These are phyloP conservation scores for Usnea hakonensis DNA, from an alignment of 495 filamentous ascomycete genomes.

Conservation along the genomic window DNA sequence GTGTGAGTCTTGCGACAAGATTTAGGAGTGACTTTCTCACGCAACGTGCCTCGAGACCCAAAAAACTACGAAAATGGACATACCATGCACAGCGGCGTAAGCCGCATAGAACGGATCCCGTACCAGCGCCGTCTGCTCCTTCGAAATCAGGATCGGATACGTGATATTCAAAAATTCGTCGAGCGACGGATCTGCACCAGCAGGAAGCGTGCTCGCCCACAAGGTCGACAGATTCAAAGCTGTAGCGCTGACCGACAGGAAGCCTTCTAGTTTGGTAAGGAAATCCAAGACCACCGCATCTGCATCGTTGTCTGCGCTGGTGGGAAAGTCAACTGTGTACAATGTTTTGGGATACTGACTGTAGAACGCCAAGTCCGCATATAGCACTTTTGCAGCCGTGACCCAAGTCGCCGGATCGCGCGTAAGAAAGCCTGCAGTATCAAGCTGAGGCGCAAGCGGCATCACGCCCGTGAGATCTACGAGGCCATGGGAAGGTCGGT, in stretches of 20 bases:
- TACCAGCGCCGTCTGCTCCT: constrained; percentile 43
- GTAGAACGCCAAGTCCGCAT: constrained; percentile 37
- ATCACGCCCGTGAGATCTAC: constrained; percentile 39
- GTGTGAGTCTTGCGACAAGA: no score
- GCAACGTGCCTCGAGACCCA: no score
- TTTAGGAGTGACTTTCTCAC: no score
- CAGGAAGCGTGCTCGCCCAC: constrained; percentile 37
- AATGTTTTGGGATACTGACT: constrained; percentile 40
- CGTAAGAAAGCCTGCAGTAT: constrained; percentile 37
- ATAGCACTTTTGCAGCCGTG: constrained; percentile 38
- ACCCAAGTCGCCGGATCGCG: constrained; percentile 43
- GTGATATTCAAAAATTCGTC: constrained; percentile 35
- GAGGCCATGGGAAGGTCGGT: constrained; percentile 42
- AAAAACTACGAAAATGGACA: no score
- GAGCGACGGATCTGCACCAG: constrained; percentile 24
- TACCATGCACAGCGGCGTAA: constrained; percentile 41
- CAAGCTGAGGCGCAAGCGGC: constrained; percentile 38
- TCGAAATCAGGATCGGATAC: constrained; percentile 44
- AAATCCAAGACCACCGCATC: constrained; percentile 32
- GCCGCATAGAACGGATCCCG: constrained; percentile 45
- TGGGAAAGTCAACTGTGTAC: constrained; percentile 33
- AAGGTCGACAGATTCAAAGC: constrained; percentile 30
- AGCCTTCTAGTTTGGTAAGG: constrained; percentile 35
- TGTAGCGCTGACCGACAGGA: constrained; percentile 31
- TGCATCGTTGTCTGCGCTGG: constrained; percentile 24